Evolutionary conservation across 208 protist species (phyloP).

Genomic region (Phytomonas sp.): DNA sequence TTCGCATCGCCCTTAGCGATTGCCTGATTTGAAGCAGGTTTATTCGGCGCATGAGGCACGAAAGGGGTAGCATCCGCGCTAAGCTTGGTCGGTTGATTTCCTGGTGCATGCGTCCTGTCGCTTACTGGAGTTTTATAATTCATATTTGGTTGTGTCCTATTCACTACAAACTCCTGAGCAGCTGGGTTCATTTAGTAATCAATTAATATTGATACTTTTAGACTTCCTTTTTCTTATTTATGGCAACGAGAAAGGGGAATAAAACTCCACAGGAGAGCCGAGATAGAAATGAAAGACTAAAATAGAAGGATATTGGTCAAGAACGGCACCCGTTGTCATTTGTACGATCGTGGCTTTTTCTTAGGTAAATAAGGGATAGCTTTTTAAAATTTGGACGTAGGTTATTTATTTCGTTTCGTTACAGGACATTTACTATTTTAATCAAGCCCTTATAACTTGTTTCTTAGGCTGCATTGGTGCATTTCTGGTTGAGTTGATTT

Average conservation of each 20-base stretch:
- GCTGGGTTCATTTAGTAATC: slow-evolving; percentile 34
- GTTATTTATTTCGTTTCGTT: neutral
- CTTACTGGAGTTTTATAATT: slow-evolving; percentile 11
- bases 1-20: slow-evolving; percentile 9
- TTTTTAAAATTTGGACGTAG: neutral
- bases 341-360: neutral
- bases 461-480: neutral
- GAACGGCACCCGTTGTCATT: neutral
- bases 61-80: slow-evolving; percentile 50
- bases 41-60: slow-evolving; percentile 28
- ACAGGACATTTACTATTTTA: neutral
- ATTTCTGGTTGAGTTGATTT: neutral
- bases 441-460: neutral
- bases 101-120: slow-evolving; percentile 10
- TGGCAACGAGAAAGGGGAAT: neutral
- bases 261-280: neutral
- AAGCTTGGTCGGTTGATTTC: slow-evolving; percentile 24
- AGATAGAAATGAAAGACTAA: neutral
- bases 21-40: slow-evolving; percentile 2
- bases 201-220: neutral
- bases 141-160: neutral
- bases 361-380: neutral
- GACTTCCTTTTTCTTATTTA: neutral
- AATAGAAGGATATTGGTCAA: neutral
- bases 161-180: slow-evolving; percentile 29